phyloP scores from a whole-genome alignment of 495 filamentous ascomycete genomes.

The Lasiosphaeris hirsuta region DNA sequence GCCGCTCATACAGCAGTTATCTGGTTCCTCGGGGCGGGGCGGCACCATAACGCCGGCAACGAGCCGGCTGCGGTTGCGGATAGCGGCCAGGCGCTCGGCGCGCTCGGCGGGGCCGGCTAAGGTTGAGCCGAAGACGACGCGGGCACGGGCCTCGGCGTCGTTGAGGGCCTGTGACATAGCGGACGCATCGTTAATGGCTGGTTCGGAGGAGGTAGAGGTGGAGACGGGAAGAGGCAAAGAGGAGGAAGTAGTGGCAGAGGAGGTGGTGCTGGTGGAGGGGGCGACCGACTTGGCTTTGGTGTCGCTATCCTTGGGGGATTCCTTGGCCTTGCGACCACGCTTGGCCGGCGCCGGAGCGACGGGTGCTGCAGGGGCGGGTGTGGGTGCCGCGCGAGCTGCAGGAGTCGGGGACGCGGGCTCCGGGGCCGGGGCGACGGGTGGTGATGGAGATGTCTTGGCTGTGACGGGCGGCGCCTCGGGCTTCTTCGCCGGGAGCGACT shows the following conservation, averaged over 20 bases:
- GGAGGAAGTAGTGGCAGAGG: constrained; percentile 32
- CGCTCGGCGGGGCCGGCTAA: constrained; percentile 63
- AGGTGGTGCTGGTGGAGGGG: constrained; percentile 38
- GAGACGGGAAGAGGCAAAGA: constrained; percentile 16
- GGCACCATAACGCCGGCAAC: constrained; percentile 81
- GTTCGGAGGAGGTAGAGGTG: constrained; percentile 20
- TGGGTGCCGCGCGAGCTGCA: constrained; percentile 29
- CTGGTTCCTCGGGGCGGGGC: constrained; percentile 81
- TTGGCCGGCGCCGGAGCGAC: constrained; percentile 25
- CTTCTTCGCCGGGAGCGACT: constrained; percentile 29
- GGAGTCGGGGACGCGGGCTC: constrained; percentile 11
- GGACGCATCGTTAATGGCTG: constrained; percentile 24
- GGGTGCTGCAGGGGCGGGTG: constrained; percentile 31
- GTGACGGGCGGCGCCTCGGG: constrained; percentile 27
- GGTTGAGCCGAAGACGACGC: constrained; percentile 73
- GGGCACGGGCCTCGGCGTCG: constrained; percentile 52
- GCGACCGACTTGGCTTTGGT: constrained; percentile 33
- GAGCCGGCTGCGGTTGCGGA: constrained; percentile 48
- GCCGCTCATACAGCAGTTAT: constrained; percentile 98
- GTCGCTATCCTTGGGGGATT: neutral
- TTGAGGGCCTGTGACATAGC: neutral
- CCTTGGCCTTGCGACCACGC: constrained; percentile 24
- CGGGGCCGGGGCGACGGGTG: constrained; percentile 7
- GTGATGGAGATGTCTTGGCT: constrained; percentile 10
- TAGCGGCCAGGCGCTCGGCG: constrained; percentile 59